A percentile compares a stretch with the other conserved stretches of the same genome.
These are phyloP conservation scores for Suillus subalutaceus DNA, from an alignment of 768 basidiomycete genomes.

Conservation along the genomic window DNA sequence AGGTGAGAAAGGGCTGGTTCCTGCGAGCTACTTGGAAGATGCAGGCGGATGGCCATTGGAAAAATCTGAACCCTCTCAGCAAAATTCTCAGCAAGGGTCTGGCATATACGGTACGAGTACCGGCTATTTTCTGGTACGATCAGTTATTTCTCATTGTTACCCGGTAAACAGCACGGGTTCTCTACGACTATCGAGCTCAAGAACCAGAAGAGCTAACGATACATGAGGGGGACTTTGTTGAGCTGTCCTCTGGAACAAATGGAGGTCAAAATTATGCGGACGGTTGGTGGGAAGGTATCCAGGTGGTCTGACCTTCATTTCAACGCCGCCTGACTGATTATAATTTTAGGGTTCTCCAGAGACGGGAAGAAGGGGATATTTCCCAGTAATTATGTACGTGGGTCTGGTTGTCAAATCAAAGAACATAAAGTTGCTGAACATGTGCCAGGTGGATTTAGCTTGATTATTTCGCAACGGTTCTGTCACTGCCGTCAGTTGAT, in stretches of 20 bases:
- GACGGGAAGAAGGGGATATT: constrained; percentile 76
- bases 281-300: constrained; percentile 86
- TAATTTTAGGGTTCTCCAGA: constrained; percentile 56
- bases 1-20: constrained; percentile 74
- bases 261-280: constrained; percentile 72
- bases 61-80: constrained; percentile 14
- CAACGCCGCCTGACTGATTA: constrained; percentile 28
- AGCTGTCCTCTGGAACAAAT: constrained; percentile 61
- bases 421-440: constrained; percentile 25
- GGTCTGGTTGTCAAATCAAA: constrained; percentile 13
- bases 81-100: constrained; percentile 35
- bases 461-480: constrained; percentile 29
- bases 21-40: constrained; percentile 75
- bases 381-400: constrained; percentile 85
- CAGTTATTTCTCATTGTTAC: constrained; percentile 11
- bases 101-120: constrained; percentile 53
- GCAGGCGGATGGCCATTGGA: constrained; percentile 31
- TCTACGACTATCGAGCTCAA: constrained; percentile 78
- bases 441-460: constrained; percentile 50
- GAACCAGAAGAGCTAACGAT: constrained; percentile 73
- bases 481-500: constrained; percentile 14
- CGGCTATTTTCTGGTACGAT: constrained; percentile 3
- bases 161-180: constrained; percentile 62
- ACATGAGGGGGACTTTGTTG: constrained; percentile 60
- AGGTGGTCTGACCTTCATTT: constrained; percentile 24